Evolutionary conservation across 768 basidiomycete genomes (phyloP).

Genomic region (Leccinum sublutescens): DNA sequence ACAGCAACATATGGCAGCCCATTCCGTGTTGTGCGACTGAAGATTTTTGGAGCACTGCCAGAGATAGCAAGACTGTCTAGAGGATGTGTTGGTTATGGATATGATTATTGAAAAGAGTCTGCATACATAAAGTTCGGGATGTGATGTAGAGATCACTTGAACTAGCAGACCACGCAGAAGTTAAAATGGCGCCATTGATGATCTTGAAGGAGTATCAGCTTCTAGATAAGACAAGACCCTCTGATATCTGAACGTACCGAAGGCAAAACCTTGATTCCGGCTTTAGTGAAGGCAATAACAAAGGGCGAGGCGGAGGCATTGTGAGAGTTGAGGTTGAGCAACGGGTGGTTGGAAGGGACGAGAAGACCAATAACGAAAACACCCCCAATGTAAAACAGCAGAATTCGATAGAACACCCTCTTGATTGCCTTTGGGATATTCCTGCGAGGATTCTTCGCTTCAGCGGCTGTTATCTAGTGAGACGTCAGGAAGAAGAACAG

Average conservation of each 20-base stretch:
- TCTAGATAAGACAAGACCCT: neutral
- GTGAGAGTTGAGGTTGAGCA: slow-evolving; percentile 37
- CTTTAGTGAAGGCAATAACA: slow-evolving; percentile 52
- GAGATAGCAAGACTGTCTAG: slow-evolving; percentile 51
- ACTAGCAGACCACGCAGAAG: slow-evolving; percentile 43
- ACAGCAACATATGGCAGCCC: slow-evolving; percentile 49
- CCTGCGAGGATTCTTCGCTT: slow-evolving; percentile 49
- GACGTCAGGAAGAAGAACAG: neutral
- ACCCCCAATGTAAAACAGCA: slow-evolving; percentile 39
- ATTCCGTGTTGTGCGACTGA: slow-evolving; percentile 36
- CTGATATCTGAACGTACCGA: slow-evolving; percentile 30
- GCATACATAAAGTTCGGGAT: slow-evolving; percentile 38
- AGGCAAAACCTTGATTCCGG: slow-evolving; percentile 60
- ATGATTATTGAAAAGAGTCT: neutral
- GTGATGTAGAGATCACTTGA: slow-evolving; percentile 41
- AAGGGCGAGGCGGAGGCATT: slow-evolving; percentile 52
- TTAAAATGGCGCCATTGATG: slow-evolving; percentile 42
- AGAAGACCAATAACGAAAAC: slow-evolving; percentile 48
- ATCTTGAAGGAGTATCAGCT: slow-evolving; percentile 12
- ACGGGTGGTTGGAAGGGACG: slow-evolving; percentile 45
- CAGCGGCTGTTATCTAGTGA: slow-evolving; percentile 41
- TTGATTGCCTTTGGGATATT: slow-evolving; percentile 40
- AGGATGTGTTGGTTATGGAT: slow-evolving; percentile 4
- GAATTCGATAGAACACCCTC: slow-evolving; percentile 45
- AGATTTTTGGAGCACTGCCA: slow-evolving; percentile 54